Conservation (phyloP, 2,329 filamentous ascomycete genomes). For the Shiraia sp. region DNA sequence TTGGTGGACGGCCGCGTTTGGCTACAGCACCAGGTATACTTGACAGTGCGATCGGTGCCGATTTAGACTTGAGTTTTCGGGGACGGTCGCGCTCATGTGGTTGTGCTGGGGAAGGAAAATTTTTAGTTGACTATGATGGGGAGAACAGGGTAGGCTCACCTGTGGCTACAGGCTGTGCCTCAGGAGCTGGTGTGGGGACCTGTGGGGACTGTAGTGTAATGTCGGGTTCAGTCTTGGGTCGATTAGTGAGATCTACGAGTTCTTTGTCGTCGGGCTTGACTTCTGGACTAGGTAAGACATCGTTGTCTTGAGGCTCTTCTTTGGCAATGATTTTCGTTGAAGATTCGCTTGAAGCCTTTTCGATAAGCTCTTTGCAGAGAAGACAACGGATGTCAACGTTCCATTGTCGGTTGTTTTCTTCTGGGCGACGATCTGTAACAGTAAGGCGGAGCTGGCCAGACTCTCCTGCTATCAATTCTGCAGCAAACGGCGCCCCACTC, state of each 20-base stretch:
- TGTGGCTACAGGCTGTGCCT: neutral
- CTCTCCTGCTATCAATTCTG: slow-evolving; percentile 6
- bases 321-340: neutral
- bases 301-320: neutral
- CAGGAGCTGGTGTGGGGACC: neutral
- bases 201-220: neutral
- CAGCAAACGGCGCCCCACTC: slow-evolving; percentile 3
- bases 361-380: slow-evolving; percentile 19
- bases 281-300: too few relatives aligned
- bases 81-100: too few relatives aligned
- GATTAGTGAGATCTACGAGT: neutral
- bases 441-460: slow-evolving; percentile 15
- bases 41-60: neutral
- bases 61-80: neutral
- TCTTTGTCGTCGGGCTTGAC: slow-evolving; percentile 1
- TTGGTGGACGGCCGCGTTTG: slow-evolving; percentile 4
- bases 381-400: slow-evolving; percentile 24
- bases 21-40: neutral
- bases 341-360: slow-evolving; percentile 4
- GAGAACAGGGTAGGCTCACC: slow-evolving; percentile 10
- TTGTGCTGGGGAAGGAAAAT: neutral
- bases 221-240: neutral
- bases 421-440: slow-evolving; percentile 18
- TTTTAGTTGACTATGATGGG: slow-evolving; percentile 9
- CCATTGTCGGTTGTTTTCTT: slow-evolving; percentile 9